Evolutionary conservation across 192 early-diverging fungal species (phyloP).

Genomic region (Entophlyctis luteolus): DNA sequence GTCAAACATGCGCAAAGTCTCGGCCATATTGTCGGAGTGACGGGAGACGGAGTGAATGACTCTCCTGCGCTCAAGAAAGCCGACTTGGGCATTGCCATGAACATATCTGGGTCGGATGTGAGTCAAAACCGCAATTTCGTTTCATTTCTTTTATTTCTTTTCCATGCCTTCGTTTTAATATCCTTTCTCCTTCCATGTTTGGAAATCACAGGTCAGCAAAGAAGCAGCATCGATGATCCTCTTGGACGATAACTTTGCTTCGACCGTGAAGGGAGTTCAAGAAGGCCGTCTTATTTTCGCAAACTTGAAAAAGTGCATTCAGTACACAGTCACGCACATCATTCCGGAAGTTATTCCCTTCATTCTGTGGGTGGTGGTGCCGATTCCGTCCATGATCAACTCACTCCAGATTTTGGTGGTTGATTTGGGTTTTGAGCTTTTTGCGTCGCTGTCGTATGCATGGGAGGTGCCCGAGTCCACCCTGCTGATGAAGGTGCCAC

Average conservation of each 20-base stretch:
- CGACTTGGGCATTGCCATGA: slow-evolving; percentile 97
- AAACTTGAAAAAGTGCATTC: slow-evolving; percentile 93
- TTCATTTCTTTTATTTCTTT: slow-evolving; percentile 51
- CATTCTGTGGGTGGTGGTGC: slow-evolving; percentile 80
- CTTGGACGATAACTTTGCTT: slow-evolving; percentile 97
- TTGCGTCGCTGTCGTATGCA: slow-evolving; percentile 80
- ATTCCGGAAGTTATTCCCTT: slow-evolving; percentile 66
- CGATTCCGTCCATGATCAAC: slow-evolving; percentile 75
- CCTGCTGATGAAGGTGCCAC: slow-evolving; percentile 83
- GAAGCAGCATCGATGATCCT: slow-evolving; percentile 88
- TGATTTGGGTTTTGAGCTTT: slow-evolving; percentile 92
- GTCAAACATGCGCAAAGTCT: slow-evolving; percentile 83
- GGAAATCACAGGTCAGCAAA: no score
- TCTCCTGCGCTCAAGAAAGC: slow-evolving; percentile 95
- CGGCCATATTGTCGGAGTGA: slow-evolving; percentile 97
- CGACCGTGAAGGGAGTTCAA: slow-evolving; percentile 85
- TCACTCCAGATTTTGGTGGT: slow-evolving; percentile 85
- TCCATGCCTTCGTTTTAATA: not conserved
- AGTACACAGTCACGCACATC: slow-evolving; percentile 88
- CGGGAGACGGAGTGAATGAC: slow-evolving; percentile 96
- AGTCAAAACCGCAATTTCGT: no score
- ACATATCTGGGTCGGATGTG: slow-evolving; percentile 89
- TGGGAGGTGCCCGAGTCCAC: slow-evolving; percentile 84
- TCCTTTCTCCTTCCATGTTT: not conserved
- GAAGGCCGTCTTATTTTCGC: slow-evolving; percentile 93